Base-by-base conservation (phyloP, 2,329 filamentous ascomycete genomes). In the Metarhizium anisopliae region DNA sequence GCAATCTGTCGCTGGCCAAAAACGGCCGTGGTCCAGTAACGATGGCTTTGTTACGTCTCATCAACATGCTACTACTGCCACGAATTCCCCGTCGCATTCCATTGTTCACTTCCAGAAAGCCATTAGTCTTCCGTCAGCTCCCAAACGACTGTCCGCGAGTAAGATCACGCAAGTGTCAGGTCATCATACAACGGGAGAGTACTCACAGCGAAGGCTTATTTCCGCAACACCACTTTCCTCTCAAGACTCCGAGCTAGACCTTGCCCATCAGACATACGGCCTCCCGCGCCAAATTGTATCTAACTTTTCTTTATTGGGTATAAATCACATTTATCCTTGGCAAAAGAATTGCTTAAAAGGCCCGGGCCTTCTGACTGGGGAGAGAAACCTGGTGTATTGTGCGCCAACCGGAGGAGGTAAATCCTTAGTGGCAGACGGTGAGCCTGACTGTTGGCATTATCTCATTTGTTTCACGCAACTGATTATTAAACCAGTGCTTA, bases 321-420 rank as follows among this genome's bases (percentile, higher is more conserved):
- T 92, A 55, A 79, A 76, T 45, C 80, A 79, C 60, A 91, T 91
- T 57, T 91, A 91, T 62, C 85, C 86, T 2, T 92, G 88, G 88
- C 88, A 91, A 68, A 86, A 86, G 52, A 83, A 84, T 56, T 92
- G 88, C 63, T 75, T 92, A 7, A 74, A 86, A 54, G 83, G 83
- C 0, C 82, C 81, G 3, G 85, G 86, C 0, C 74, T 90, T 18
- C 73, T 92, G 13, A 68, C 73, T 6, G 87, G 87, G 16, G 74
- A 81, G 52, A 82, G 77, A 59, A 90, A 89, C 62, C 74, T 92
- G 10, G 84, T 91, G n/a, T 92, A 91, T 65, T 88, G 84, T 47
- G 88, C 88, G 7, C 88, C 88, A 0, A 91, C 88, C 0, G 87
- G 87, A 4, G 87, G 87, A 45, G 88, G 88, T 16, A 90, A 91